phyloP scores from a whole-genome alignment of 2,329 filamentous ascomycete genomes.

The Alternaria sp. region DNA sequence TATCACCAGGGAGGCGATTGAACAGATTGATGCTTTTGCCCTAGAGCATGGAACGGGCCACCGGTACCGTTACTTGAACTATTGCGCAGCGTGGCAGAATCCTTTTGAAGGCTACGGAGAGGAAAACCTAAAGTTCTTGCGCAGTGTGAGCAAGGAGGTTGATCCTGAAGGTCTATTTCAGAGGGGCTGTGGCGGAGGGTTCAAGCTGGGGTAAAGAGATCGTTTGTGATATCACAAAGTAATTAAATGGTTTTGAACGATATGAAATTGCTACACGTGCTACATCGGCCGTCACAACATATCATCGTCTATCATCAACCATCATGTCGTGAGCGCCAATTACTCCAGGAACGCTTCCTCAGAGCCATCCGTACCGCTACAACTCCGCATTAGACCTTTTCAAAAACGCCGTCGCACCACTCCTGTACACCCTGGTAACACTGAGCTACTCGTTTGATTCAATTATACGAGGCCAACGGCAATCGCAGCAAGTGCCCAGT shows the following conservation, averaged over 20 bases:
- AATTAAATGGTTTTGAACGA: neutral
- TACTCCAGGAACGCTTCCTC: slow-evolving; percentile 1
- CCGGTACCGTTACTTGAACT: slow-evolving; percentile 45
- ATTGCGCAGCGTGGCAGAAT: slow-evolving; percentile 51
- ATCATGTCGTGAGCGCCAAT: neutral
- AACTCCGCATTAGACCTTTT: neutral
- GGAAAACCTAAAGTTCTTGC: slow-evolving; percentile 38
- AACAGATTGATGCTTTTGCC: slow-evolving; percentile 47
- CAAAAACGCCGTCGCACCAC: neutral
- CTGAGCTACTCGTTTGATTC: too few species aligned
- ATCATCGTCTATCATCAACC: neutral
- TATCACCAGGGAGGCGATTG: slow-evolving; percentile 36
- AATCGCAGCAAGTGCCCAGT: slow-evolving; percentile 51
- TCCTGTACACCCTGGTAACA: neutral
- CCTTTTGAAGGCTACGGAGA: slow-evolving; percentile 46
- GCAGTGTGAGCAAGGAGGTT: slow-evolving; percentile 43
- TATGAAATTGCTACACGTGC: neutral
- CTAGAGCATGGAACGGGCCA: slow-evolving; percentile 21
- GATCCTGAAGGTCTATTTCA: slow-evolving; percentile 51
- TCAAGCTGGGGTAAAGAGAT: slow-evolving; percentile 35
- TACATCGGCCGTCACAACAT: neutral
- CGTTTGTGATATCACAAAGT: neutral
- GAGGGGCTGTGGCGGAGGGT: slow-evolving; percentile 45
- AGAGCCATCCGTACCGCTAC: neutral
- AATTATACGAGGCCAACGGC: slow-evolving; percentile 36